Base-by-base conservation (phyloP, 2,329 filamentous ascomycete species). In the Fusarium transvaalense region DNA sequence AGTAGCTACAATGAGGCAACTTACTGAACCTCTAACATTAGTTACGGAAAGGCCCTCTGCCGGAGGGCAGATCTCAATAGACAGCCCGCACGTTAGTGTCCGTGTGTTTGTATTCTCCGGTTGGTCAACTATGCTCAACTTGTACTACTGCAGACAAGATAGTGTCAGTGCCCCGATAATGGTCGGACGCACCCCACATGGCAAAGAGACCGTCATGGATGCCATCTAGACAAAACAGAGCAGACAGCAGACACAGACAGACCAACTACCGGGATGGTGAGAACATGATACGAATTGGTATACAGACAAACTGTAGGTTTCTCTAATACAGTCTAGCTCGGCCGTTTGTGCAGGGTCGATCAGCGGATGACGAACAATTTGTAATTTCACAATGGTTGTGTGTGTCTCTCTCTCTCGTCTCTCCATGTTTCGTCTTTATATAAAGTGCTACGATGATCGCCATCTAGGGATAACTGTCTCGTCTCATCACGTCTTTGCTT, bases 31-130 rank as follows among this genome's bases (percentile, higher is more conserved):
- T 31, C 57, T 71, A 60, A 45, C 42, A 31, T 45, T 45, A 21
- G 29, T 35, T 37, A 23, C 55, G 60, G 62, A 51, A 47, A 52
- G 51, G 41, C 54, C 52, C 38, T 69, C 45, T 64, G 51, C 60
- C 68, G 52, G 31, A 48, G 42, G 39, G 71, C 50, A 69, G 71
- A 74, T 74, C 71, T 60, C 38, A 74, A 74, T 74, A 58, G 65
- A 41, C 37, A 50, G 41, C 51, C 56, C 61, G 60, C 52, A 47
- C 27, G 32, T 27, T 69, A 57, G 53, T 25, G 66, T 53, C 38
- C 50, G 17, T 51, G 53, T 35, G 53, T 62, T 59, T 52, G 48
- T 65, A 59, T 68, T 71, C 63, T 61, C 61, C 68, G 56, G 47
- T 51, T 39, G 47, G 51, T 60, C 57, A 6, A 39, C 46, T 21